Evolutionary conservation across 148 eudicot species (phyloP).

Genomic region (Rhododendron ovatum): DNA sequence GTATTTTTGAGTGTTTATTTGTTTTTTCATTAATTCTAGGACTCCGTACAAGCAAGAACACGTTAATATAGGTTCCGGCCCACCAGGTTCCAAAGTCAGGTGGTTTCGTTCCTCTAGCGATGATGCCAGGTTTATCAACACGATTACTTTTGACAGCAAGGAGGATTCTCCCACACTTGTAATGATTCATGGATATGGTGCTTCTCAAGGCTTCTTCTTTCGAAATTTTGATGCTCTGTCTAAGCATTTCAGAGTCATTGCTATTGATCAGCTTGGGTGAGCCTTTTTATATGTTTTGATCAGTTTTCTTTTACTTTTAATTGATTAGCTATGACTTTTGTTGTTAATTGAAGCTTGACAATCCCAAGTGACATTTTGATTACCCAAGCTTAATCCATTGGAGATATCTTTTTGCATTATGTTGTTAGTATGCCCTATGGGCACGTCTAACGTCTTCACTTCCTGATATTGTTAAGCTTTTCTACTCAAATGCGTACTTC

Average conservation of each 20-base stretch:
- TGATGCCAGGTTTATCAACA: slow-evolving; percentile 80
- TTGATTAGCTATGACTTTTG: background rate
- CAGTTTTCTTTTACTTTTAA: background rate
- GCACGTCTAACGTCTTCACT: background rate
- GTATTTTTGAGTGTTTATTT: slow-evolving; percentile 10
- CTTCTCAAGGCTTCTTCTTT: slow-evolving; percentile 96
- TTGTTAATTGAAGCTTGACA: background rate
- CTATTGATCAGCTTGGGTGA: slow-evolving; percentile 96
- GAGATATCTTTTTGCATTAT: background rate
- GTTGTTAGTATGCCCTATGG: background rate
- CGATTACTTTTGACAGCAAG: slow-evolving; percentile 71
- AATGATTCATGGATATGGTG: slow-evolving; percentile 95
- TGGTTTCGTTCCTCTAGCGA: slow-evolving; percentile 96
- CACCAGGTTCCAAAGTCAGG: slow-evolving; percentile 80
- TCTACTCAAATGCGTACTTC: background rate
- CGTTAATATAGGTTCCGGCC: slow-evolving; percentile 87
- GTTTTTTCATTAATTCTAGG: slow-evolving; percentile 30
- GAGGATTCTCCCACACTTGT: slow-evolving; percentile 82
- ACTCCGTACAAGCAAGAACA: slow-evolving; percentile 70
- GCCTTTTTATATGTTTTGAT: slow-evolving; percentile 3
- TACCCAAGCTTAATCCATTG: background rate
- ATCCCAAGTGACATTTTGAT: background rate
- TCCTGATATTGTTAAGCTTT: background rate
- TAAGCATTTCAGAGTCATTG: slow-evolving; percentile 71
- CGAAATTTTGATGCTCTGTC: slow-evolving; percentile 91